phyloP scores from a whole-genome alignment of 768 basidiomycete genomes.

The Lentinula aciculospora region DNA sequence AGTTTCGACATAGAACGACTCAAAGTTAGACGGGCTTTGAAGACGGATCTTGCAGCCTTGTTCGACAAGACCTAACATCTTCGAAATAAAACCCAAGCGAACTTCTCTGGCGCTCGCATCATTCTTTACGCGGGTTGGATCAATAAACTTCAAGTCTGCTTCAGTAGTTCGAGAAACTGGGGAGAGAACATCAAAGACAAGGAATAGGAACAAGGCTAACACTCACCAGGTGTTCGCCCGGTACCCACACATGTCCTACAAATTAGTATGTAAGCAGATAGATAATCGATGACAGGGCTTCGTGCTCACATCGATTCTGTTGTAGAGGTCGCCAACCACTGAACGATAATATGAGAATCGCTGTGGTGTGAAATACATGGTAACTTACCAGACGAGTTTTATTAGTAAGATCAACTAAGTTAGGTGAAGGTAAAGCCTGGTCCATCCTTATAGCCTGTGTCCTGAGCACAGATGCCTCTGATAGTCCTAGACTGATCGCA shows the following conservation, averaged over 20 bases:
- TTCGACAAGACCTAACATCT: slow-evolving; percentile 26
- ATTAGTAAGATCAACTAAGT: slow-evolving; percentile 26
- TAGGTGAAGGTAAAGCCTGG: slow-evolving; percentile 18
- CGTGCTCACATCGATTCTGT: slow-evolving; percentile 32
- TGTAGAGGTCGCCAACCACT: slow-evolving; percentile 35
- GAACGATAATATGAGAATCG: slow-evolving; percentile 8
- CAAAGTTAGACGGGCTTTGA: slow-evolving; percentile 18
- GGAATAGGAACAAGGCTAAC: neutral
- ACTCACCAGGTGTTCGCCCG: slow-evolving; percentile 24
- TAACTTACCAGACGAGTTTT: slow-evolving; percentile 31
- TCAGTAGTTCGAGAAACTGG: slow-evolving; percentile 25
- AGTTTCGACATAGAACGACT: slow-evolving; percentile 27
- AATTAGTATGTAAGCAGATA: neutral
- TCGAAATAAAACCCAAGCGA: slow-evolving; percentile 29
- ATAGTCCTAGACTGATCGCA: slow-evolving; percentile 38
- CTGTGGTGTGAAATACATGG: neutral
- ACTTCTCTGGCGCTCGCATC: slow-evolving; percentile 23
- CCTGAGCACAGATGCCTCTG: slow-evolving; percentile 26
- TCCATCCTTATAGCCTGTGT: slow-evolving; percentile 22
- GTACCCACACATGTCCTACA: slow-evolving; percentile 36
- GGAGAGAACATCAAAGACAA: neutral
- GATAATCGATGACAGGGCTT: neutral
- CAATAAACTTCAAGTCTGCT: slow-evolving; percentile 23
- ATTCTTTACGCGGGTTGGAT: slow-evolving; percentile 14
- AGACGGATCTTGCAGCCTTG: slow-evolving; percentile 25